A percentile compares a stretch with the other conserved stretches of the same genome.
Conservation (phyloP, 805 yeast genomes). For the Peterozyma toletana region DNA sequence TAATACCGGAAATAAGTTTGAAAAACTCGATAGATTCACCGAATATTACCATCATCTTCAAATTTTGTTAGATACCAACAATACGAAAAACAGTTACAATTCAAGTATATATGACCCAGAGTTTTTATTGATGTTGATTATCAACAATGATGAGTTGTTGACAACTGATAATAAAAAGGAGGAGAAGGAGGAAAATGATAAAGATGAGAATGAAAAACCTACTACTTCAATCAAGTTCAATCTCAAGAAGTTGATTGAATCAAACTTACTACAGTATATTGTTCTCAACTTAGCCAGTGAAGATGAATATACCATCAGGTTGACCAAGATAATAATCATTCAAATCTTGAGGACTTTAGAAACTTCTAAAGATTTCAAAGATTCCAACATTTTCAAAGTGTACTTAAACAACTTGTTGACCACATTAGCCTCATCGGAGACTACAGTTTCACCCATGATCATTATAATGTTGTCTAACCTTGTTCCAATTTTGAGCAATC, state of each 20-base stretch:
- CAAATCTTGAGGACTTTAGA: constrained; percentile 37
- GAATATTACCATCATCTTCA: constrained; percentile 19
- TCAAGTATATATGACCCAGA: constrained; percentile 55
- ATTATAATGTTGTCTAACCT: constrained; percentile 50
- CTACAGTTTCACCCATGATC: constrained; percentile 35
- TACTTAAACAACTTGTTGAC: constrained; percentile 40
- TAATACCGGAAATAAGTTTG: constrained; percentile 2
- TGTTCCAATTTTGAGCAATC: constrained; percentile 52
- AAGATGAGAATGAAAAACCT: neutral
- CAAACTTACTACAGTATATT: constrained; percentile 45
- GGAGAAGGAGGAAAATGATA: constrained; percentile 18
- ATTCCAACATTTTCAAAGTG: constrained; percentile 37
- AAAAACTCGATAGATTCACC: constrained; percentile 22
- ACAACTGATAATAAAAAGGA: constrained; percentile 14
- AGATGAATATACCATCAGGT: constrained; percentile 18
- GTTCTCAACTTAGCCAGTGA: constrained; percentile 37
- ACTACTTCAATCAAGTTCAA: constrained; percentile 28
- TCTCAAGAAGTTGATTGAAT: constrained; percentile 48
- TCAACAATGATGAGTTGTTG: constrained; percentile 62
- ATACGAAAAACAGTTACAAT: constrained; percentile 16
- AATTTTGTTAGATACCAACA: constrained; percentile 6
- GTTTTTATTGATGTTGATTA: constrained; percentile 52
- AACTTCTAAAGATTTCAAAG: constrained; percentile 20
- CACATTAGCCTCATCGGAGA: constrained; percentile 18
- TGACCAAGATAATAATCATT: constrained; percentile 36